Conservation (phyloP, 108 stramenopile genomes). For the Cyclotella sp. region DNA sequence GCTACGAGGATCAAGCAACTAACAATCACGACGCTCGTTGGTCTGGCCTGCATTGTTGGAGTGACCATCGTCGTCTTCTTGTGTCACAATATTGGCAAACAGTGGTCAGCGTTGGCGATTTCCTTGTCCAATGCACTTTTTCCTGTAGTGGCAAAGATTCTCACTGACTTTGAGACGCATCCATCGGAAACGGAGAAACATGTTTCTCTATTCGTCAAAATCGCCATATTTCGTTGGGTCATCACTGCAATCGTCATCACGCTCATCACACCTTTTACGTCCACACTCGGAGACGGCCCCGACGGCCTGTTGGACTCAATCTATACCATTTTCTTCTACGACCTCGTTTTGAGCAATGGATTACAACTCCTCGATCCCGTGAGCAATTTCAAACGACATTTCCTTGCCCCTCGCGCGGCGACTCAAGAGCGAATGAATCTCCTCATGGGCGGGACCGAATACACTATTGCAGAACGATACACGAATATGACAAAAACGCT, state of each 20-base stretch:
- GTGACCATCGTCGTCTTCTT: conserved; percentile 59
- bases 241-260: conserved; percentile 84
- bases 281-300: conserved; percentile 37
- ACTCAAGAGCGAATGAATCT: conserved; percentile 87
- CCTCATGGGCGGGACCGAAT: conserved; percentile 74
- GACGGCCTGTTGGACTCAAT: conserved; percentile 44
- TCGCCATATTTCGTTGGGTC: conserved; percentile 79
- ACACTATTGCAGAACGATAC: conserved; percentile 81
- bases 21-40: conserved; percentile 63
- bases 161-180: conserved; percentile 78
- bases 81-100: conserved; percentile 28
- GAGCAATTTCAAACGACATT: conserved; percentile 75
- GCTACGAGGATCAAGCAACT: conserved; percentile 53
- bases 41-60: conserved; percentile 52
- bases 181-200: conserved; percentile 71
- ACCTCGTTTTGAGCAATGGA: conserved; percentile 73
- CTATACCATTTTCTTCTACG: conserved; percentile 71
- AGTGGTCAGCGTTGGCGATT: conserved; percentile 67
- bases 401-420: conserved; percentile 77
- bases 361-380: conserved; percentile 62
- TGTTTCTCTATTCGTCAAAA: conserved; percentile 79
- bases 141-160: conserved; percentile 75
- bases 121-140: conserved; percentile 73
- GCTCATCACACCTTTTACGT: conserved; percentile 83
- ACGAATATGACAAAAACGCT: conserved; percentile 69